Percentiles rank a stretch among this genome's conserved stretches.
Evolutionary conservation across 306 rosid species (phyloP).

Genomic region (Spatholobus suberectus): DNA sequence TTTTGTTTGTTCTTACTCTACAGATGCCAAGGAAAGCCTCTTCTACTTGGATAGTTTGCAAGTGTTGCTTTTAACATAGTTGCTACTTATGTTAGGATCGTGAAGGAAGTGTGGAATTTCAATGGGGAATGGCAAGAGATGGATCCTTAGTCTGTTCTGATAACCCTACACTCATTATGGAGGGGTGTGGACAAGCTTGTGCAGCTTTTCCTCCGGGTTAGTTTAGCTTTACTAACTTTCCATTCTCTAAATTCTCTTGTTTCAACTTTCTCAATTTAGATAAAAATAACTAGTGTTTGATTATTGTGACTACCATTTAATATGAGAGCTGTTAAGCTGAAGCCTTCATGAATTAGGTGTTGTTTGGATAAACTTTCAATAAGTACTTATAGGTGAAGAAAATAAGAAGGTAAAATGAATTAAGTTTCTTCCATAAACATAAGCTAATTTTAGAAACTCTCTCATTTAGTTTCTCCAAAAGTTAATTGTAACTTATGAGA

Average conservation of each 20-base stretch:
- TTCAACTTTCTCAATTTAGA: constrained; percentile 4
- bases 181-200: constrained; percentile 63
- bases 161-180: constrained; percentile 45
- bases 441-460: neutral
- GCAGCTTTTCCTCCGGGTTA: constrained; percentile 65
- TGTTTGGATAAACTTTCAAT: neutral
- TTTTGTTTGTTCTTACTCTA: neutral
- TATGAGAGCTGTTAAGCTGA: neutral
- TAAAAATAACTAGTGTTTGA: neutral
- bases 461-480: neutral
- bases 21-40: neutral
- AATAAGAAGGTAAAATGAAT: neutral
- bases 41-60: neutral
- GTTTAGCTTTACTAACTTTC: constrained; percentile 13
- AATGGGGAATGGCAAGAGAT: constrained; percentile 67
- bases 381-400: neutral
- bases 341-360: neutral
- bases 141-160: constrained; percentile 65
- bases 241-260: neutral
- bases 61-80: constrained; percentile 3
- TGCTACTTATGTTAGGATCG: constrained; percentile 53
- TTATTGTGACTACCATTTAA: neutral
- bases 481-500: neutral
- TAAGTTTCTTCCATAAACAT: neutral
- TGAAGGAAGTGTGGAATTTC: constrained; percentile 56